Base-by-base conservation (phyloP, 768 basidiomycete species). In the Strobilomyces dryophilus region DNA sequence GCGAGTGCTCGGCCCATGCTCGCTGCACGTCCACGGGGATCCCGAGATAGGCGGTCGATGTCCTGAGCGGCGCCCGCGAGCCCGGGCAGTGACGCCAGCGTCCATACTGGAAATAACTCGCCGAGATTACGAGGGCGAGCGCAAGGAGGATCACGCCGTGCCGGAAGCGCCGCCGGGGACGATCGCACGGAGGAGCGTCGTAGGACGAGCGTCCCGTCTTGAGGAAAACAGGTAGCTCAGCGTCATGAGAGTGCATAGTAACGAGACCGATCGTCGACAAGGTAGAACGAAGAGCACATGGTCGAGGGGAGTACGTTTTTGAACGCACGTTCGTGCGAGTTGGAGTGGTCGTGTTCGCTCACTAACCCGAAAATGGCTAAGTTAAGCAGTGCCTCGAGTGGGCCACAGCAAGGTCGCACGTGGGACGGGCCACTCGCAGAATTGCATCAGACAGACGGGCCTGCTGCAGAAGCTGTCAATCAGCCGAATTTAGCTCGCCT, bases 1-100 rank as follows among this genome's bases (percentile, higher is more conserved):
- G 86, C 27, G 84, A 76, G 58, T 85, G 85, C 36, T 79, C 73
- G 11, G 76, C 82, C 85, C 84, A 87, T 1, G 73, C 66, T 27
- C 62, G 68, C 10, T 67, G 57, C 11, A 72, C 48, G 12, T 58
- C 54, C 56, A 61, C 55, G 31, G 64, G 58, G 18, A 68, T 27
- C 14, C 47, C 52, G 20, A 54, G 1, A 4, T 41, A 43, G 8
- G 26, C n/a, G 4, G 41, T 29, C n/a, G 45, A n/a, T 32, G 35
- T 17, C 29, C 44, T 35, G 14, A 39, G 43, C 4, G 48, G 29
- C 29, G 29, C 8, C 29, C 9, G 21, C 4, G 56, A n/a, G 21
- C 41, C 11, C 35, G 29, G 44, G 43, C 42, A 48, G 46, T 35
- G 31, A 6, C 36, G 20, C 59, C 59, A 56, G 21, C 46, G 50